These are phyloP conservation scores for Ogataea degrootiae DNA, from an alignment of 805 yeast species.

Conservation along the genomic window DNA sequence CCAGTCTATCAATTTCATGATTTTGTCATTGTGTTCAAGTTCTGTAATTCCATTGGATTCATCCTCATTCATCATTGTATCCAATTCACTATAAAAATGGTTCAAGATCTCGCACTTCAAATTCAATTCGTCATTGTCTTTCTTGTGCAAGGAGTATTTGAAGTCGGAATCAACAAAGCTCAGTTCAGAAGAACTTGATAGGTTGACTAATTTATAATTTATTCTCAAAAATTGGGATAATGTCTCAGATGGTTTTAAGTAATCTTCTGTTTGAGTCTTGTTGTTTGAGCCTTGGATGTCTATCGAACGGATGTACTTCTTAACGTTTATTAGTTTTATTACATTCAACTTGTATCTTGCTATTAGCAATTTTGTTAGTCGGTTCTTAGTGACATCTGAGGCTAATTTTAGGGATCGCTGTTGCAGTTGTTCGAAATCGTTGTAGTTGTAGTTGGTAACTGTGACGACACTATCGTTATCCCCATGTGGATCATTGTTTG, in stretches of 20 bases:
- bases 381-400: neutral
- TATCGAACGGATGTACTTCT: slow-evolving; percentile 4
- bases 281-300: neutral
- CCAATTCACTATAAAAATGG: slow-evolving; percentile 3
- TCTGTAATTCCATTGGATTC: neutral
- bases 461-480: neutral
- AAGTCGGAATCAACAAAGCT: slow-evolving; percentile 3
- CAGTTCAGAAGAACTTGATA: neutral
- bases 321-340: slow-evolving; percentile 1
- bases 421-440: neutral
- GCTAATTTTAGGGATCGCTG: neutral
- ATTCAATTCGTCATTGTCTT: neutral
- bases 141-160: neutral
- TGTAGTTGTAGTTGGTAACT: neutral
- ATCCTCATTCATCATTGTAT: neutral
- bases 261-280: neutral
- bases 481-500: neutral
- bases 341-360: slow-evolving; percentile 2
- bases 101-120: slow-evolving; percentile 1
- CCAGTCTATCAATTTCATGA: slow-evolving; percentile 2
- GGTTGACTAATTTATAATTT: slow-evolving; percentile 2
- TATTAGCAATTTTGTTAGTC: slow-evolving; percentile 1
- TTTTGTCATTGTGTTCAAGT: neutral
- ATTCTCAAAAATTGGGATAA: slow-evolving; percentile 2
- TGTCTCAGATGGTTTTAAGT: neutral